These are phyloP conservation scores for Pyrus hybrid DNA, from an alignment of 331 rosid species.

Conservation along the genomic window DNA sequence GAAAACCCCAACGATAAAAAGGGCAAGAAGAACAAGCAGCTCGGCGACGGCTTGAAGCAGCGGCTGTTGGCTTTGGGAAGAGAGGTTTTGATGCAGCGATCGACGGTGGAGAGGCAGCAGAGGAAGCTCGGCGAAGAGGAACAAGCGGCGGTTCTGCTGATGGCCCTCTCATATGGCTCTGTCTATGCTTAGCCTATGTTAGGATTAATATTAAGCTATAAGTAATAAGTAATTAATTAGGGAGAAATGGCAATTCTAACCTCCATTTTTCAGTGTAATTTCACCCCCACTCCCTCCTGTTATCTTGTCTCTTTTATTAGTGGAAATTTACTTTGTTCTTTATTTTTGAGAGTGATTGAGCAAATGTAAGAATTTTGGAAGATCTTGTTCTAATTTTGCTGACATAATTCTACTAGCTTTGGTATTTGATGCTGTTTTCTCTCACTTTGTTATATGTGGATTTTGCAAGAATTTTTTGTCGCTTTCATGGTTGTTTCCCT, in stretches of 20 bases:
- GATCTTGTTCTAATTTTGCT: slow-evolving; percentile 34
- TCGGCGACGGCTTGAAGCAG: slow-evolving; percentile 59
- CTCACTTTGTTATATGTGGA: no score
- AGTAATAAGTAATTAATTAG: slow-evolving; percentile 5
- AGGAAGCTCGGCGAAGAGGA: slow-evolving; percentile 84
- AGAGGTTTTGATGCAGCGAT: slow-evolving; percentile 75
- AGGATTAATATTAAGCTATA: neutral
- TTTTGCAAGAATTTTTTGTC: neutral
- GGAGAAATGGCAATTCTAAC: slow-evolving; percentile 18
- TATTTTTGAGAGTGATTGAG: slow-evolving; percentile 23
- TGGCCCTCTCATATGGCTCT: slow-evolving; percentile 92
- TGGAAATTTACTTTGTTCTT: slow-evolving; percentile 13
- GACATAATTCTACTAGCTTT: slow-evolving; percentile 1
- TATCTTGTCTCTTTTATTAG: slow-evolving; percentile 7
- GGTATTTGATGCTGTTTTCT: no score
- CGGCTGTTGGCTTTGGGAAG: slow-evolving; percentile 53
- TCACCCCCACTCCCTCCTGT: neutral
- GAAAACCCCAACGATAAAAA: slow-evolving; percentile 44
- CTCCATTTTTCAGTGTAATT: slow-evolving; percentile 14
- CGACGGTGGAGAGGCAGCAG: slow-evolving; percentile 55
- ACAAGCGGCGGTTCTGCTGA: slow-evolving; percentile 79
- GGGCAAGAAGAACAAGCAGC: slow-evolving; percentile 36
- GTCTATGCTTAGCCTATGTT: slow-evolving; percentile 49
- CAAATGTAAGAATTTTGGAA: slow-evolving; percentile 44
- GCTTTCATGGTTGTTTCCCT: neutral